Evolutionary conservation across 768 basidiomycete species (phyloP).

Genomic region (Boletus eberwhitei): DNA sequence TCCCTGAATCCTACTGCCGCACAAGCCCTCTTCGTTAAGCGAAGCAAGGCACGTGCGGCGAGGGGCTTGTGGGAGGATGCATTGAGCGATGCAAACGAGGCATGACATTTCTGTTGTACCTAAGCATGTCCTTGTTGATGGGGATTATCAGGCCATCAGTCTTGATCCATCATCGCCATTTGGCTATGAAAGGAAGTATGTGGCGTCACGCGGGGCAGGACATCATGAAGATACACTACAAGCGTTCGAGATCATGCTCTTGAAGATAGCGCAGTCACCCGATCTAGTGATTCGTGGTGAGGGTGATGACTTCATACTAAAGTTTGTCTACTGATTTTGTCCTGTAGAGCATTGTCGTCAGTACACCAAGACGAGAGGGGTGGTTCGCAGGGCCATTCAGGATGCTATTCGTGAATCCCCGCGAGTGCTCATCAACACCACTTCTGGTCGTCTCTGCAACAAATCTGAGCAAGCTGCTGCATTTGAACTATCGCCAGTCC

Average conservation of each 20-base stretch:
- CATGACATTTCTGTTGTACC: too few species aligned
- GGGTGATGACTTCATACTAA: not conserved
- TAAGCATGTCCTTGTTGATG: too few species aligned
- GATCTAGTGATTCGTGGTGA: not conserved
- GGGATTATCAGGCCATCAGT: too few species aligned
- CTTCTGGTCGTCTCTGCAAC: too few species aligned
- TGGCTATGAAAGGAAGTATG: not conserved
- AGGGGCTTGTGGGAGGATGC: not conserved
- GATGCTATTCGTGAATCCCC: too few species aligned
- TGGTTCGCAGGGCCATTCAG: too few species aligned
- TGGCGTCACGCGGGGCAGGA: not conserved
- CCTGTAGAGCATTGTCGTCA: too few species aligned
- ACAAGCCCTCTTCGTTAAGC: not conserved
- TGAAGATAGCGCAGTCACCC: not conserved
- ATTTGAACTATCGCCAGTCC: too few species aligned
- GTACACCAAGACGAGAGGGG: too few species aligned
- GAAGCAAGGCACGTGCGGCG: not conserved
- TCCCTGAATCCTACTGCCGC: not conserved
- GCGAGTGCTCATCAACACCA: too few species aligned
- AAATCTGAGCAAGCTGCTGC: too few species aligned
- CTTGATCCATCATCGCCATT: too few species aligned
- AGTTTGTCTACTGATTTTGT: not conserved
- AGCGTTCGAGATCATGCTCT: not conserved
- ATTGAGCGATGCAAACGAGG: not conserved
- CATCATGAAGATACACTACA: not conserved